Percentiles rank a stretch among this genome's conserved stretches.
Conservation (phyloP, 2,329 filamentous ascomycete species). For the Trichoderma koningii region DNA sequence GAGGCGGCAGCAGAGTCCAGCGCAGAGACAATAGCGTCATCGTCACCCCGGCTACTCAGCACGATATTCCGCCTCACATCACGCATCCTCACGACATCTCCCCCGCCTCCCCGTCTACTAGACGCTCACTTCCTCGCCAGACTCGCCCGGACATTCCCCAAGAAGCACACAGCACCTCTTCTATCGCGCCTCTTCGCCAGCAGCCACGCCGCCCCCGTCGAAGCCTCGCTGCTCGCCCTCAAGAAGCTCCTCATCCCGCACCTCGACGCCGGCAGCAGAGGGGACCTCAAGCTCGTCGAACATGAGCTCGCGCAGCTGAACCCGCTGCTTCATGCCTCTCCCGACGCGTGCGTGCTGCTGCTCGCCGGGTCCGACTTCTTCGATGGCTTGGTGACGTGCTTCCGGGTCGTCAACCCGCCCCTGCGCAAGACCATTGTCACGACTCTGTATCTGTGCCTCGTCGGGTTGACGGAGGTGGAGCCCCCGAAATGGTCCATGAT, state of each 20-base stretch:
- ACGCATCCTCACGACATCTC: conserved; percentile 52
- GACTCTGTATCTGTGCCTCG: conserved; percentile 73
- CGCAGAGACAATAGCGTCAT: conserved; percentile 29
- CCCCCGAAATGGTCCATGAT: conserved; percentile 73
- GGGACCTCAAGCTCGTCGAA: conserved; percentile 58
- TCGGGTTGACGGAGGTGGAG: conserved; percentile 66
- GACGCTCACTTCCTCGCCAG: conserved; percentile 70
- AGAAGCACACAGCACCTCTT: conserved; percentile 59
- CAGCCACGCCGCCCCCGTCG: conserved; percentile 51
- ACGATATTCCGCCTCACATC: conserved; percentile 62
- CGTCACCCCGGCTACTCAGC: conserved; percentile 56
- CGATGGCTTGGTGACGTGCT: conserved; percentile 70
- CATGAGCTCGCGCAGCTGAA: conserved; percentile 60
- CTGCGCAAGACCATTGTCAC: conserved; percentile 69
- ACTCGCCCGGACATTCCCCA: conserved; percentile 66
- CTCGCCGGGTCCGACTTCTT: conserved; percentile 86
- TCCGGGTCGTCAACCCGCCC: conserved; percentile 62
- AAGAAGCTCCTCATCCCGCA: conserved; percentile 64
- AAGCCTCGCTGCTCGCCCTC: conserved; percentile 57
- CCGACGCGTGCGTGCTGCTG: conserved; percentile 61
- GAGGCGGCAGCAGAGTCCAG: conserved; percentile 45
- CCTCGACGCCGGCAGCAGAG: conserved; percentile 62
- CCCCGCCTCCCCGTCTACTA: conserved; percentile 53
- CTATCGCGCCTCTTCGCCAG: conserved; percentile 53
- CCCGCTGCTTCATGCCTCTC: conserved; percentile 63